Base-by-base conservation (phyloP, 2,329 filamentous ascomycete species). In the Aspergillus amoenus region DNA sequence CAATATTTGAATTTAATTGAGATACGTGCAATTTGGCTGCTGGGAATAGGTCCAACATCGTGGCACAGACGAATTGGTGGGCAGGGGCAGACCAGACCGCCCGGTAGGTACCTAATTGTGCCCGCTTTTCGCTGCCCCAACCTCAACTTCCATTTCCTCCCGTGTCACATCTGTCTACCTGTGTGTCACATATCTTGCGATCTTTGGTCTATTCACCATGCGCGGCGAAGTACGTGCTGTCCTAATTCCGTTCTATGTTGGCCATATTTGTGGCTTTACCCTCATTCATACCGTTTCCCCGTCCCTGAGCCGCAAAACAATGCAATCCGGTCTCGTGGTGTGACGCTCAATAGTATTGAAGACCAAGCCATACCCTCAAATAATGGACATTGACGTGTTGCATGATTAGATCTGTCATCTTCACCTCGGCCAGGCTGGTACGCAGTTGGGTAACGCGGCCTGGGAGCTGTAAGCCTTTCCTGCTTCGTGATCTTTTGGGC, bases 401-500 rank as follows among this genome's bases (percentile, higher is more conserved):
- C 21, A 18, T 24, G 12, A 46, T 42, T 64, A 87, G 84, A 82
- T 88, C 71, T 82, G 82, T 71, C 85, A 88, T 75, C 76, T 88
- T 67, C 84, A 88, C 72, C 84, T 88, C 73, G 85, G 85, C 74
- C 85, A 88, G 77, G 85, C 85, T 73, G 85, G 85, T 72, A 81
- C 79, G 52, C 85, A 88, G 79, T 81, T 88, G 59, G 85, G 85
- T 67, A 88, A 87, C 76, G 84, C 81, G 68, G 85, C 85, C 65
- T 88, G 85, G 85, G 85, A 88, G 74, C 80, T 88, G 85, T 88
- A 83, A 64, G 84, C 72, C 45, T 58, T 62, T 64, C 69, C 66
- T 70, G 64, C 69, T 68, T 64, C 64, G 67, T 61, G 52, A 58
- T 45, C 37, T 49, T 54, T 53, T 50, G 30, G 13, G 52, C 30